Conservation (phyloP, 495 filamentous ascomycete genomes). For the Annulohypoxylon nitens region DNA sequence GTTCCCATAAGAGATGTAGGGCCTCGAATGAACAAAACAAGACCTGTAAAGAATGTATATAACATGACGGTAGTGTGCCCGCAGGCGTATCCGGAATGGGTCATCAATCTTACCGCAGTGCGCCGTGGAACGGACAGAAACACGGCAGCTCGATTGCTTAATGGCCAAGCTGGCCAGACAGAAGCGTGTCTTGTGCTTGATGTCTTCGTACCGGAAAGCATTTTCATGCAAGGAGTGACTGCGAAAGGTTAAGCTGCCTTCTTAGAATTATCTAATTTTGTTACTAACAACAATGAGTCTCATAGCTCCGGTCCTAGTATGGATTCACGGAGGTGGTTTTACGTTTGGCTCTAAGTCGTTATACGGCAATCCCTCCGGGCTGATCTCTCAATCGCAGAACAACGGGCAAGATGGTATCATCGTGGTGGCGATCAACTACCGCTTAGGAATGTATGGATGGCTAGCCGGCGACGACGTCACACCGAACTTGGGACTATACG, state of each 20-base stretch:
- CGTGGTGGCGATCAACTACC: slow-evolving; percentile 72
- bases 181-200: slow-evolving; percentile 43
- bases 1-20: slow-evolving; percentile 4
- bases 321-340: slow-evolving; percentile 73
- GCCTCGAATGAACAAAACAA: slow-evolving; percentile 6
- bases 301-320: slow-evolving; percentile 67
- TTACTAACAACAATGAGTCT: slow-evolving; percentile 10
- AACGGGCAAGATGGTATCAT: slow-evolving; percentile 62
- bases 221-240: slow-evolving; percentile 21
- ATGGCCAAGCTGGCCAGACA: slow-evolving; percentile 34
- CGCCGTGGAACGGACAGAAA: slow-evolving; percentile 14
- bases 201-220: slow-evolving; percentile 30
- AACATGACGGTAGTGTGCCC: slow-evolving; percentile 32
- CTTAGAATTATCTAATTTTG: too few species aligned
- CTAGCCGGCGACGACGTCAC: slow-evolving; percentile 65
- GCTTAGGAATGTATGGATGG: slow-evolving; percentile 75
- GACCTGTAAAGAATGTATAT: background rate
- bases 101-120: slow-evolving; percentile 25
- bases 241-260: slow-evolving; percentile 15
- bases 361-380: slow-evolving; percentile 56
- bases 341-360: slow-evolving; percentile 62
- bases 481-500: slow-evolving; percentile 72
- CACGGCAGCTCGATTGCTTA: slow-evolving; percentile 18
- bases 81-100: slow-evolving; percentile 45
- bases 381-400: slow-evolving; percentile 59